Conservation (phyloP, 2,329 filamentous ascomycete species). For the Cyphellophora europaea region DNA sequence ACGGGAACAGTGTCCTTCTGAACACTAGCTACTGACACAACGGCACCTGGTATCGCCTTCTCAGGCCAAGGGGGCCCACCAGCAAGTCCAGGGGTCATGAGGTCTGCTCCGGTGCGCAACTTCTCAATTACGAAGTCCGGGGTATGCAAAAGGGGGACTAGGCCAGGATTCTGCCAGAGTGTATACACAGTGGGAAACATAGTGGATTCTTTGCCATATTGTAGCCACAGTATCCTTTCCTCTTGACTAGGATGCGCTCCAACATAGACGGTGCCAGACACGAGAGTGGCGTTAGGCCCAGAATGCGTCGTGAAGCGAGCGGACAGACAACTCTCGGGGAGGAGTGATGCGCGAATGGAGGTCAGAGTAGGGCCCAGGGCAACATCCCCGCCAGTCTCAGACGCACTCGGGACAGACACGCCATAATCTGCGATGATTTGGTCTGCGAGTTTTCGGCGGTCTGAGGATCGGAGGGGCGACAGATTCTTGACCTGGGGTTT, state of each 20-base stretch:
- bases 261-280: conserved; percentile 56
- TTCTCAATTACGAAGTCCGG: conserved; percentile 52
- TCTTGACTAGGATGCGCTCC: conserved; percentile 49
- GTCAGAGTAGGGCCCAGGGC: conserved; percentile 32
- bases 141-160: conserved; percentile 57
- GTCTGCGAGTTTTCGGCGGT: conserved; percentile 57
- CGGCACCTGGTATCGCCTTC: conserved; percentile 47
- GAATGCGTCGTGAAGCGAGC: conserved; percentile 58
- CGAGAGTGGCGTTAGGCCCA: conserved; percentile 51
- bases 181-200: conserved; percentile 51
- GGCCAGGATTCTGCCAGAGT: conserved; percentile 52
- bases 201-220: conserved; percentile 43
- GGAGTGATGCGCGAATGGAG: conserved; percentile 47
- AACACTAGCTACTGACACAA: conserved; percentile 55
- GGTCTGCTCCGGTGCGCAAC: conserved; percentile 54
- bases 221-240: conserved; percentile 55
- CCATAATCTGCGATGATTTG: conserved; percentile 56
- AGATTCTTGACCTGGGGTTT: conserved; percentile 59
- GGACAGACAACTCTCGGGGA: conserved; percentile 54
- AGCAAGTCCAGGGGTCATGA: conserved; percentile 60
- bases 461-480: conserved; percentile 56
- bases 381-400: conserved; percentile 14
- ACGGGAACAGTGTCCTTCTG: conserved; percentile 52
- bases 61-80: conserved; percentile 55
- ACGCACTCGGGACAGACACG: conserved; percentile 34